phyloP scores from a whole-genome alignment of 2,329 filamentous ascomycete genomes.

The Talaromyces rugulosus region DNA sequence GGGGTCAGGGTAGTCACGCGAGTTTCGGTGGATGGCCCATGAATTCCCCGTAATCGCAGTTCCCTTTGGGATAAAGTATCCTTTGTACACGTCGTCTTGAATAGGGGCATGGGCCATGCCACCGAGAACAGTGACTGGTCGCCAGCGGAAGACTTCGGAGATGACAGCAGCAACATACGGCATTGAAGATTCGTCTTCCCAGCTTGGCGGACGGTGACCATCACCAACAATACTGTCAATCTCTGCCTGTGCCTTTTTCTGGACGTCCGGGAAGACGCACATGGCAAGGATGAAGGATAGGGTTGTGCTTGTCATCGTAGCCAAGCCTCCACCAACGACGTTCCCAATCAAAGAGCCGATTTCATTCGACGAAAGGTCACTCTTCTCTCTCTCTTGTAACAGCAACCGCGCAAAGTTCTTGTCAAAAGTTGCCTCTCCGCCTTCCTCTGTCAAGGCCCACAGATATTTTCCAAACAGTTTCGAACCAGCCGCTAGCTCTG shows the following conservation, averaged over 20 bases:
- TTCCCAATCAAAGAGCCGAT: slow-evolving; percentile 34
- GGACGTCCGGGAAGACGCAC: not conserved
- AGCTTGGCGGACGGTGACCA: slow-evolving; percentile 43
- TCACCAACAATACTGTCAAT: slow-evolving; percentile 48
- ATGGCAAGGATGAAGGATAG: slow-evolving; percentile 22
- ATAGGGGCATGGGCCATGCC: slow-evolving; percentile 15
- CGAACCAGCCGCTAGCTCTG: not conserved
- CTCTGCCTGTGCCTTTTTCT: slow-evolving; percentile 42
- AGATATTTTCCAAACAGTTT: not conserved
- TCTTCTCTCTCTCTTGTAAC: not conserved
- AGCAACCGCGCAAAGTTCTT: not conserved
- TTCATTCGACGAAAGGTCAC: not conserved
- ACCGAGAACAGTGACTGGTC: slow-evolving; percentile 30
- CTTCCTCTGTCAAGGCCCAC: not conserved
- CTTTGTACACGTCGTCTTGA: slow-evolving; percentile 39
- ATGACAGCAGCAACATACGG: slow-evolving; percentile 48
- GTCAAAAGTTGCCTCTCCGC: not conserved
- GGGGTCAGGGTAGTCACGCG: not conserved
- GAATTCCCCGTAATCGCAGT: slow-evolving; percentile 45
- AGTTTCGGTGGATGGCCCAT: slow-evolving; percentile 39
- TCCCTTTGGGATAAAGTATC: slow-evolving; percentile 44
- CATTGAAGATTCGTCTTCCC: slow-evolving; percentile 23
- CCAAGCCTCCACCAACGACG: slow-evolving; percentile 33
- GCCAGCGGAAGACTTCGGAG: slow-evolving; percentile 56
- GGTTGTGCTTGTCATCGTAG: slow-evolving; percentile 38